phyloP scores from a whole-genome alignment of 495 filamentous ascomycete species.

The Ascobolus immersus region DNA sequence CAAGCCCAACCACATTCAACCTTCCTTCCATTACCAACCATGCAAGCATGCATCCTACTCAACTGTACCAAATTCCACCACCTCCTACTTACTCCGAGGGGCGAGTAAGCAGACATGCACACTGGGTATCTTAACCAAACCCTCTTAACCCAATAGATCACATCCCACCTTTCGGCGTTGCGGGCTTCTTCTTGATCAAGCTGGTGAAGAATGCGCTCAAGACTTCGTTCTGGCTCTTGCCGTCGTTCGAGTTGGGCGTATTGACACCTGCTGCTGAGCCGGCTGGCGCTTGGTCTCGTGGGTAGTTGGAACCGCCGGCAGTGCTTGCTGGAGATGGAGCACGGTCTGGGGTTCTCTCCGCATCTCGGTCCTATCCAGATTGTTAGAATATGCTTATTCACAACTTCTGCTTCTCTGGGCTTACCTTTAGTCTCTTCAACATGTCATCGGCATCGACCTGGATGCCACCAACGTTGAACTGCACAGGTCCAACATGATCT shows the following conservation, averaged over 20 bases:
- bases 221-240: conserved; percentile 39
- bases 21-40: too few relatives aligned
- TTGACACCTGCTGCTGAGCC: not conserved
- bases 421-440: conserved; percentile 64
- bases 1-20: too few relatives aligned
- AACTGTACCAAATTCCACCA: too few relatives aligned
- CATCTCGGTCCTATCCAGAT: conserved; percentile 27
- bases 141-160: too few relatives aligned
- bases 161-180: not conserved
- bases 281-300: conserved; percentile 1
- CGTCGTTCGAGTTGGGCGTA: conserved; percentile 21
- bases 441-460: conserved; percentile 93
- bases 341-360: conserved; percentile 26
- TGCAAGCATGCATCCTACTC: too few relatives aligned
- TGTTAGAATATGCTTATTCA: too few relatives aligned
- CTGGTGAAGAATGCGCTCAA: conserved; percentile 42
- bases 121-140: too few relatives aligned
- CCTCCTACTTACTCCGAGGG: too few relatives aligned
- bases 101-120: too few relatives aligned
- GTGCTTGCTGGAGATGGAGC: conserved; percentile 7
- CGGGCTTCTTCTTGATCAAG: conserved; percentile 31
- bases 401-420: conserved; percentile 13
- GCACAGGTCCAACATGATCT: conserved; percentile 82
- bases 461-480: conserved; percentile 93
- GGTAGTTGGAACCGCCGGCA: too few relatives aligned